Evolutionary conservation across 257 asterid genomes (phyloP).

Genomic region (Solanum stenotomum): DNA sequence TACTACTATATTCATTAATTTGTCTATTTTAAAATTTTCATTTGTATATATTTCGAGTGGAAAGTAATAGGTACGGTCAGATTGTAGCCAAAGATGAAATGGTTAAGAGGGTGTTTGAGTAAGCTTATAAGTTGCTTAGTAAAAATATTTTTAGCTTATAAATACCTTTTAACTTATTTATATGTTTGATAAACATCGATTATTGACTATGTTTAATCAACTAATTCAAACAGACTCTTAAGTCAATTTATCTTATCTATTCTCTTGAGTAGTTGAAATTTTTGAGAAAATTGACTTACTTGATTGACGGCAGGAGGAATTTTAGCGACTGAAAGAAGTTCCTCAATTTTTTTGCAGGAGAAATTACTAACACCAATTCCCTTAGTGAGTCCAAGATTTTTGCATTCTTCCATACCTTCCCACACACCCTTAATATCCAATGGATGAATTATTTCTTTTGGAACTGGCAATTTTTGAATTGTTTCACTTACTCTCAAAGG

Average conservation of each 20-base stretch:
- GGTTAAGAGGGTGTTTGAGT: neutral
- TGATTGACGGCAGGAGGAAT: conserved; percentile 59
- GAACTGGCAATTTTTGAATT: conserved; percentile 9
- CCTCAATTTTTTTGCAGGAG: conserved; percentile 25
- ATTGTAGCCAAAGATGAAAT: neutral
- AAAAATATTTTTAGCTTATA: neutral
- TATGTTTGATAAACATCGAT: neutral
- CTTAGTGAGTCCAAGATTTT: conserved; percentile 43
- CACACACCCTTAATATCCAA: conserved; percentile 47
- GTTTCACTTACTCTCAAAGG: conserved; percentile 37
- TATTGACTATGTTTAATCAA: too few species aligned
- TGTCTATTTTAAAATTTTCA: neutral
- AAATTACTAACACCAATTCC: conserved; percentile 72
- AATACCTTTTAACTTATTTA: neutral
- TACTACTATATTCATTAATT: too few species aligned
- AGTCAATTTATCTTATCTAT: too few species aligned
- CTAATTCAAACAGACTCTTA: too few species aligned
- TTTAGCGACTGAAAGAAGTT: conserved; percentile 30
- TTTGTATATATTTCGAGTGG: neutral
- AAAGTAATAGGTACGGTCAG: neutral
- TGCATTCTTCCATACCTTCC: conserved; percentile 66
- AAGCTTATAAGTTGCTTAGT: neutral
- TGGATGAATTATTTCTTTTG: conserved; percentile 15
- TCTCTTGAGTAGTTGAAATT: too few species aligned
- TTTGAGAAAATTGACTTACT: conserved; percentile 7